Evolutionary conservation across 2,329 filamentous ascomycete genomes (phyloP).

Genomic region (Aspergillus sp.): DNA sequence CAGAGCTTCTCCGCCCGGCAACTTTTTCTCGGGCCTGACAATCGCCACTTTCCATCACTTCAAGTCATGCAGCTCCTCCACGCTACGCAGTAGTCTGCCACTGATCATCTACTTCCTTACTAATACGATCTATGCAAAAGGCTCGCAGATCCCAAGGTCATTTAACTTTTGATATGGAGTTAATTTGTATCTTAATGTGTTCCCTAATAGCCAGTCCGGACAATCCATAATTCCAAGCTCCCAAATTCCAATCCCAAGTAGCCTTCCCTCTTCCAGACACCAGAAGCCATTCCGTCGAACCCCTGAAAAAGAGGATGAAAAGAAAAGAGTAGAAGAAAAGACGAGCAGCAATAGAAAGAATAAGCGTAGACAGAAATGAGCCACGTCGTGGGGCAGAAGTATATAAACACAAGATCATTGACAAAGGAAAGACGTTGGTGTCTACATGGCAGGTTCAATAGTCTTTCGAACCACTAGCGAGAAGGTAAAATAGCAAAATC

Average conservation of each 20-base stretch:
- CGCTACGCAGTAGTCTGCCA: background rate
- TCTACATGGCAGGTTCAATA: conserved; percentile 21
- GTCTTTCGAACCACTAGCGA: conserved; percentile 11
- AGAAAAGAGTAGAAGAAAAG: conserved; percentile 9
- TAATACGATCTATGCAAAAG: background rate
- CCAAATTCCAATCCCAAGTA: conserved; percentile 9
- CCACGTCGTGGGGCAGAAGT: conserved; percentile 7
- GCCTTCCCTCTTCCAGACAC: conserved; percentile 10
- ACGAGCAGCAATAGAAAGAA: background rate
- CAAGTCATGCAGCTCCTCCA: background rate
- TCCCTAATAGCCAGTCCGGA: conserved; percentile 6
- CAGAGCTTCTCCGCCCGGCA: background rate
- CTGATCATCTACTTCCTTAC: background rate
- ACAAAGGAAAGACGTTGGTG: conserved; percentile 27
- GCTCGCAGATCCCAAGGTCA: background rate
- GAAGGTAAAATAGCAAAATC: conserved; percentile 14
- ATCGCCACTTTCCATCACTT: background rate
- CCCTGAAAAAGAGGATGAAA: background rate
- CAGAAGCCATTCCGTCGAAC: conserved; percentile 10
- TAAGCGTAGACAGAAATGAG: conserved; percentile 9
- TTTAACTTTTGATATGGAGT: background rate
- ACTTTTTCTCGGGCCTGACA: background rate
- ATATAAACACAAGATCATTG: conserved; percentile 26
- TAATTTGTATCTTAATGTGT: background rate
- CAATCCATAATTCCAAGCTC: conserved; percentile 7